These are phyloP conservation scores for Tardiomyces blankii DNA, from an alignment of 1,139 yeast genomes.

Conservation along the genomic window DNA sequence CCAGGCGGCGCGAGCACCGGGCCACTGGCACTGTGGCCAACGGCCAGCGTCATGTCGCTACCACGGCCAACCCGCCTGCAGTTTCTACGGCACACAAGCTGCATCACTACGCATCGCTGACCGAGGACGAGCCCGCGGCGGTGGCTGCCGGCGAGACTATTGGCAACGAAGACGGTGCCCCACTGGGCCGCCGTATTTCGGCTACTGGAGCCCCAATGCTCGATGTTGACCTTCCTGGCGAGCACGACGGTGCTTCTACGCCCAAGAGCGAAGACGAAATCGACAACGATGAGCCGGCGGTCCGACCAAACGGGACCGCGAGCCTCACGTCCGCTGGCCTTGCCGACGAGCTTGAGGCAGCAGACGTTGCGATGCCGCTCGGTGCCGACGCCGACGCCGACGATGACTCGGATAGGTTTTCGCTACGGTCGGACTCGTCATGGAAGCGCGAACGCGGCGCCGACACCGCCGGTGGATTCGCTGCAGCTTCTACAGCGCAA, in stretches of 20 bases:
- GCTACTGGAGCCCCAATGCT: too few relatives aligned
- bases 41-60: too few relatives aligned
- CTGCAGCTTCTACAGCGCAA: neutral
- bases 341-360: neutral
- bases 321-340: constrained; percentile 1
- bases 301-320: constrained; percentile 2
- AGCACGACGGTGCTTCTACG: too few relatives aligned
- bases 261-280: too few relatives aligned
- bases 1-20: neutral
- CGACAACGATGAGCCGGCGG: neutral
- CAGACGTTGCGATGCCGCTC: neutral
- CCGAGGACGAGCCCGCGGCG: neutral
- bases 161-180: too few relatives aligned
- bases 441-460: constrained; percentile 17
- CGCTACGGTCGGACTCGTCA: constrained; percentile 20
- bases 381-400: constrained; percentile 6
- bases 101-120: neutral
- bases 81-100: neutral
- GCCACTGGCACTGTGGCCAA: neutral
- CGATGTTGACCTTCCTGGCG: too few relatives aligned
- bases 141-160: too few relatives aligned
- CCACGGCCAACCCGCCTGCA: neutral
- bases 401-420: constrained; percentile 12
- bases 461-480: neutral
- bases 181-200: too few relatives aligned